Base-by-base conservation (phyloP, 352 stramenopile species). In the Phytophthora lateralis region DNA sequence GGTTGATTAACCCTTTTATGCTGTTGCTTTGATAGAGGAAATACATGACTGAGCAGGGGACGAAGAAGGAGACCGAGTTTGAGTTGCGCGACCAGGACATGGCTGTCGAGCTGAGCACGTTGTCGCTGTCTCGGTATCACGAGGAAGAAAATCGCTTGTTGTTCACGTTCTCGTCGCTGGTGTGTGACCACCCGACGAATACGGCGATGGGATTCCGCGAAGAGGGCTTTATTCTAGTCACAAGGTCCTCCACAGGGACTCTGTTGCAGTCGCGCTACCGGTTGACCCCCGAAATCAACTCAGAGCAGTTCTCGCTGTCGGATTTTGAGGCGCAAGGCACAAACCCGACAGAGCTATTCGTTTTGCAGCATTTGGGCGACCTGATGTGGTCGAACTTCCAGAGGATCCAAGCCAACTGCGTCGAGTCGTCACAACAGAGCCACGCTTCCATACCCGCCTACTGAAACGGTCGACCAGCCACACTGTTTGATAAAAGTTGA, bases 31-130 rank as follows among this genome's bases (percentile, higher is more conserved):
- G n/a, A 32, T 20, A 70, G 62, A 61, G 32, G 24, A 66, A 71
- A 49, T 71, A 62, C 21, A 4, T 71, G 32, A 60, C 55, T 0
- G 62, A 71, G 24, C 30, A 59, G 27, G 62, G 62, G 11, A 55
- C 12, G 43, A 71, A 66, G 30, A 71, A 71, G 24, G 55, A 71
- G 24, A 41, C 26, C 0, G 48, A 71, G 21, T 10, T 51, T 8
- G 62, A 66, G 20, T 21, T 71, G 8, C 48, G 49, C 9, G 49
- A 71, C 14, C 34, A 71, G 26, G 39, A 59, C 8, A 52, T 39
- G 17, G 7, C 55, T 0, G 5, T 71, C 15, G 55, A 29, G 0
- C 7, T 71, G 18, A 71, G 17, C 37, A 55, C 29, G 6, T 41
- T 66, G 44, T 61, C 44, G 42, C 50, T 71, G n/a, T 61, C 55